A percentile compares a stretch with the other conserved stretches of the same genome.
phyloP scores from a whole-genome alignment of 2,329 filamentous ascomycete species.

The Botrytis deweyae region DNA sequence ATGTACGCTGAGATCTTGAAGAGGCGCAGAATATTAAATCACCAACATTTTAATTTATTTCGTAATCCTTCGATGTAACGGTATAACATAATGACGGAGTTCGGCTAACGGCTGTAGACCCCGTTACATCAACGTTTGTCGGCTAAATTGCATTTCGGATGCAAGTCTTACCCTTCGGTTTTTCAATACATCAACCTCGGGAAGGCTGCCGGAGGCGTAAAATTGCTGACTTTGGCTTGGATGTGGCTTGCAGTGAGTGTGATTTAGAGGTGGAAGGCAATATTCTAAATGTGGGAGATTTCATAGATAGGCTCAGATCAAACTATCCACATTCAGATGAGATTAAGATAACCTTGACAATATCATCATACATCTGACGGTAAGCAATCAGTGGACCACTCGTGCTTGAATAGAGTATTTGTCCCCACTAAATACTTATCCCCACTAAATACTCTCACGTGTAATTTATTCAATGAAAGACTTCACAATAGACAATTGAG shows the following conservation, averaged over 20 bases:
- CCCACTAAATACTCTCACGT: not conserved
- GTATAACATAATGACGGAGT: not conserved
- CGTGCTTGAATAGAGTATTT: not conserved
- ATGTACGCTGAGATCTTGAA: not conserved
- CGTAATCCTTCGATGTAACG: not conserved
- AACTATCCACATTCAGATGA: not conserved
- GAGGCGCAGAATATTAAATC: no score
- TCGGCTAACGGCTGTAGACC: not conserved
- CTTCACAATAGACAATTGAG: not conserved
- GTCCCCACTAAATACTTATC: not conserved
- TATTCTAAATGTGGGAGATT: not conserved
- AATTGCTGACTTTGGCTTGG: not conserved
- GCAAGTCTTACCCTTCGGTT: not conserved
- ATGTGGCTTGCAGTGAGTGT: not conserved
- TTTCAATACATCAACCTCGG: not conserved
- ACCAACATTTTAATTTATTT: not conserved
- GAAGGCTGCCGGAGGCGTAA: not conserved
- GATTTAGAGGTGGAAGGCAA: not conserved
- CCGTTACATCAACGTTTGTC: not conserved
- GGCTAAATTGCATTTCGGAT: not conserved
- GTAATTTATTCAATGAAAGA: not conserved
- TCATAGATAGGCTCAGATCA: not conserved
- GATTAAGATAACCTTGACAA: not conserved
- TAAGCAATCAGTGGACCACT: not conserved
- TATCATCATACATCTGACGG: not conserved